Evolutionary conservation across 225 moss, liverwort and hornwort genomes (phyloP).

Genomic region (Physcomitrellopsis africana): DNA sequence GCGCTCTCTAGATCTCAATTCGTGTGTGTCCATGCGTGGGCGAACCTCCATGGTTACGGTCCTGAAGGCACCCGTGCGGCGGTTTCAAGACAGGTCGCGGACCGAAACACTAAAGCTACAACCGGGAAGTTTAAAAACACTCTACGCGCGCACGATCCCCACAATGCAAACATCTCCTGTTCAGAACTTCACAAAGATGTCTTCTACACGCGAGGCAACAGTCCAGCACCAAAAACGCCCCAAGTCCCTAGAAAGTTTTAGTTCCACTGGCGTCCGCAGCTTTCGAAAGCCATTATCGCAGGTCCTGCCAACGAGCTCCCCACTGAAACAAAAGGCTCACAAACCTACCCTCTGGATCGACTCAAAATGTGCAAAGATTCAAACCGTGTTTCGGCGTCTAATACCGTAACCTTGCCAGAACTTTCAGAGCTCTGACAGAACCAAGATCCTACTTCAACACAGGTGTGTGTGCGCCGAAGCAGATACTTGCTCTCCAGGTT

Average conservation of each 20-base stretch:
- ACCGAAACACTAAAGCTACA: conserved; percentile 13
- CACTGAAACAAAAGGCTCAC: too few relatives aligned
- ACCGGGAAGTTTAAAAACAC: conserved; percentile 28
- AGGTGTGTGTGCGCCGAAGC: background rate
- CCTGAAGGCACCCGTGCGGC: background rate
- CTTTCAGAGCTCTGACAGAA: background rate
- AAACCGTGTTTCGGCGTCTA: too few relatives aligned
- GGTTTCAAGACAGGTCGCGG: conserved; percentile 1
- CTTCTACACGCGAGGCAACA: background rate
- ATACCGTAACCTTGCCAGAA: background rate
- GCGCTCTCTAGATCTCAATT: conserved; percentile 19
- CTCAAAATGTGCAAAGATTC: too few relatives aligned
- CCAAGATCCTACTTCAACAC: background rate
- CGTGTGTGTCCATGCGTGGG: conserved; percentile 30
- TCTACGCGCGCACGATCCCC: conserved; percentile 37
- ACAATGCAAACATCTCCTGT: conserved; percentile 54
- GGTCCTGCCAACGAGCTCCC: too few relatives aligned
- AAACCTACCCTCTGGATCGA: too few relatives aligned
- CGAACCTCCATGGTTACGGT: conserved; percentile 38
- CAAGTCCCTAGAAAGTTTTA: too few relatives aligned
- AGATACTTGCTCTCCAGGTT: background rate
- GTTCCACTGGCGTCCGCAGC: too few relatives aligned
- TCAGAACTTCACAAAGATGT: conserved; percentile 8
- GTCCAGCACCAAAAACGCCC: too few relatives aligned
- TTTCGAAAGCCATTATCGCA: background rate